Evolutionary conservation across 192 early-diverging fungal genomes (phyloP).

Genomic region (Piromyces finnis): DNA sequence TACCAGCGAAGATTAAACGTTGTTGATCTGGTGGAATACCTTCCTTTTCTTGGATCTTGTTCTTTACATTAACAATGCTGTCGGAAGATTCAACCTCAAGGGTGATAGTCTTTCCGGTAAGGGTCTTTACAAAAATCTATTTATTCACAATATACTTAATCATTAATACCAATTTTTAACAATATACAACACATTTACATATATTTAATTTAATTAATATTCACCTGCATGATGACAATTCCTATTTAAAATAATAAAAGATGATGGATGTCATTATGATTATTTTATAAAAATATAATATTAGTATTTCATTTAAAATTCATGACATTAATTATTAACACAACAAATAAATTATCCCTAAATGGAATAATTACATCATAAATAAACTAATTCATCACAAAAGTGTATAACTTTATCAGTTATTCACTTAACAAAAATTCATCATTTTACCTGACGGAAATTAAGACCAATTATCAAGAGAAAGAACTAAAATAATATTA

Average conservation of each 20-base stretch:
- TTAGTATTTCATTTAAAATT: too few relatives aligned
- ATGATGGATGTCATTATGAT: too few relatives aligned
- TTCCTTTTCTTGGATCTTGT: conserved; percentile 67
- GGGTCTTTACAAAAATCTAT: conserved; percentile 65
- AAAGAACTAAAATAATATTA: not conserved
- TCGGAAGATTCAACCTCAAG: conserved; percentile 58
- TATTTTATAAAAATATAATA: too few relatives aligned
- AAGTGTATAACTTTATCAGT: too few relatives aligned
- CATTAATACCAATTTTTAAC: not conserved
- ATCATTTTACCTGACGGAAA: not conserved
- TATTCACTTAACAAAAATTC: not conserved
- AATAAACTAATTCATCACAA: too few relatives aligned
- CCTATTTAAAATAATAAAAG: too few relatives aligned
- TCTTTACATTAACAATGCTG: conserved; percentile 63
- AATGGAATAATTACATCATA: too few relatives aligned
- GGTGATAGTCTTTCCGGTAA: conserved; percentile 62
- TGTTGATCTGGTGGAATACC: conserved; percentile 64
- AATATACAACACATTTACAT: not conserved
- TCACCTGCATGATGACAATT: not conserved
- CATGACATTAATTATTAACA: too few relatives aligned
- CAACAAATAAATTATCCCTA: too few relatives aligned
- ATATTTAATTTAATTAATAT: not conserved
- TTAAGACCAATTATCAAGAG: not conserved
- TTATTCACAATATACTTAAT: conserved; percentile 7
- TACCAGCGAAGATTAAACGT: conserved; percentile 62